Conservation (phyloP, 2,329 filamentous ascomycete genomes). For the Colletotrichum sp. region DNA sequence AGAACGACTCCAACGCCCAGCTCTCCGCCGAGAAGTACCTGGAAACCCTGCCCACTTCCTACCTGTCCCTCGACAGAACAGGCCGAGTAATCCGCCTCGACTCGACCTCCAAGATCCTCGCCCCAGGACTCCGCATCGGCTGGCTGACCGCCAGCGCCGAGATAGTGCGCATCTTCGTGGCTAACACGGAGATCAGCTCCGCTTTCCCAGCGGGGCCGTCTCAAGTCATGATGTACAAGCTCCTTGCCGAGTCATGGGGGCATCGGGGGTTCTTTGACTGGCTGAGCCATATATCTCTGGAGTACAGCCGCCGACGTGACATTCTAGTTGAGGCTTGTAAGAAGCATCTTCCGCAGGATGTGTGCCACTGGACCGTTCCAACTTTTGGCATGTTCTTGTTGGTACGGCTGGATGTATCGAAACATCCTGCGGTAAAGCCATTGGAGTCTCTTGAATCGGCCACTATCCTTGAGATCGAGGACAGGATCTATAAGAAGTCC, state of each 20-base stretch:
- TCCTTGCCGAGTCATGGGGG: not conserved
- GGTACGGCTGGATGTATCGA: not conserved
- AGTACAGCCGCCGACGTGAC: not conserved
- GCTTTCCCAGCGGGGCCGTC: not conserved
- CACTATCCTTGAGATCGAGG: not conserved
- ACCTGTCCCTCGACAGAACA: not conserved
- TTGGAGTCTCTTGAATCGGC: rapidly evolving
- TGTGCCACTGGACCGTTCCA: rapidly evolving
- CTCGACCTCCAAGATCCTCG: not conserved
- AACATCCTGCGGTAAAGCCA: rapidly evolving
- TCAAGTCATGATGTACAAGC: not conserved
- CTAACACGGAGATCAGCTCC: not conserved
- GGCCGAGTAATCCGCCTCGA: not conserved
- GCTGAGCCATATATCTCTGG: not conserved
- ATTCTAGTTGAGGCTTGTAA: not conserved
- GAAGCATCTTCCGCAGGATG: not conserved
- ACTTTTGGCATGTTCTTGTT: not conserved
- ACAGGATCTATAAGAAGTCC: not conserved
- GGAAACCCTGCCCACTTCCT: not conserved
- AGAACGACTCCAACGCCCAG: not conserved
- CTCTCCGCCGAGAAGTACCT: not conserved
- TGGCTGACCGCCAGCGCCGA: not conserved
- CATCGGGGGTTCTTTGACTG: not conserved
- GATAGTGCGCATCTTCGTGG: not conserved
- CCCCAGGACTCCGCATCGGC: not conserved